Conservation (phyloP, 2,329 filamentous ascomycete species). For the Magnaporthiopsis rhizophila region DNA sequence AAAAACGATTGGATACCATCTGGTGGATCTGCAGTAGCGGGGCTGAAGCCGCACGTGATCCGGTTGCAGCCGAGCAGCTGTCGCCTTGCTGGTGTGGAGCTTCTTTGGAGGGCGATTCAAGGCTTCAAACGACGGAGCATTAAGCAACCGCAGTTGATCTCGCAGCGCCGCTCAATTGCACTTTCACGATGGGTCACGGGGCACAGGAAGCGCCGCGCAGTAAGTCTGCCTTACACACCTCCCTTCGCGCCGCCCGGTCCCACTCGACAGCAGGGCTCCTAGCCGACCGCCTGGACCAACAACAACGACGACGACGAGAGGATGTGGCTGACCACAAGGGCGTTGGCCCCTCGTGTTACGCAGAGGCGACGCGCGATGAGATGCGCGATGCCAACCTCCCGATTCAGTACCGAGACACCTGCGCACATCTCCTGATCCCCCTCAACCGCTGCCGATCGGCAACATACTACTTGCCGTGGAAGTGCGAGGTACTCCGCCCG, state of each 20-base stretch:
- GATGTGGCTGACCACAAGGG: slow-evolving; percentile 10
- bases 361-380: slow-evolving; percentile 77
- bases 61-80: not conserved
- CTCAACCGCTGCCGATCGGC: slow-evolving; percentile 91
- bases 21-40: not conserved
- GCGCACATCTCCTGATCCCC: slow-evolving; percentile 88
- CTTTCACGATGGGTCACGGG: slow-evolving; percentile 5
- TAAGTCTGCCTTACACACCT: not conserved
- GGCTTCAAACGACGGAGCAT: not conserved
- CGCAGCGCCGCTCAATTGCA: slow-evolving; percentile 7
- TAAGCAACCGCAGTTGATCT: slow-evolving; percentile 6
- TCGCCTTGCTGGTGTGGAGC: not conserved
- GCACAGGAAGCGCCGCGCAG: slow-evolving; percentile 7
- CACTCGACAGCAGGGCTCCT: not conserved
- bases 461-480: slow-evolving; percentile 94
- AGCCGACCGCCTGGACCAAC: not conserved
- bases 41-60: not conserved
- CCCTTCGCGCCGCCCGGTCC: not conserved
- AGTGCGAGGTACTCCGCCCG: slow-evolving; percentile 69
- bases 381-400: slow-evolving; percentile 90
- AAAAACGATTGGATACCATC: too few relatives aligned
- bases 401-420: slow-evolving; percentile 88
- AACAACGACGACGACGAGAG: too few relatives aligned
- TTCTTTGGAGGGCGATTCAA: not conserved
- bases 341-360: not conserved